Percentiles rank a stretch among this genome's conserved stretches.
These are phyloP conservation scores for Elsinoe batatas DNA, from an alignment of 2,329 filamentous ascomycete species.

Conservation along the genomic window DNA sequence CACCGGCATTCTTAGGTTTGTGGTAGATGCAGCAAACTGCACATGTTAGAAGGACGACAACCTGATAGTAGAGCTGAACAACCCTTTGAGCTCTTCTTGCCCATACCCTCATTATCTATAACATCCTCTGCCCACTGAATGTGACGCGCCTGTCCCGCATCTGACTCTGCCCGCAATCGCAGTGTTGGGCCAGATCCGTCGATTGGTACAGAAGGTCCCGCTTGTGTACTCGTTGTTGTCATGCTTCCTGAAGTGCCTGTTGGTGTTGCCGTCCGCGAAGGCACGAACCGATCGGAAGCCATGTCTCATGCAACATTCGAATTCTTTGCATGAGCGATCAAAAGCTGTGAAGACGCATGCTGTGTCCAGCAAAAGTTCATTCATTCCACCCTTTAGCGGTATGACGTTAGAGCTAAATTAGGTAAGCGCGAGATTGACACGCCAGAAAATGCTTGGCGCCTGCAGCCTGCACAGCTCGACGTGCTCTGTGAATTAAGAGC, in stretches of 20 bases:
- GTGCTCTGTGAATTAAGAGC: conserved; percentile 6
- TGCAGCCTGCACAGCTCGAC: conserved; percentile 7
- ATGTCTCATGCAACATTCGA: background rate
- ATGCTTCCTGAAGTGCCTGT: conserved; percentile 23
- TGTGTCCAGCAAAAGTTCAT: background rate
- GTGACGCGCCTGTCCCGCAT: conserved; percentile 41
- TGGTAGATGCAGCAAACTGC: conserved; percentile 99
- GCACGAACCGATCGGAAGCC: conserved; percentile 6
- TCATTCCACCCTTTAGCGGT: background rate
- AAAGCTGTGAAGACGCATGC: background rate
- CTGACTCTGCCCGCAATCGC: conserved; percentile 32
- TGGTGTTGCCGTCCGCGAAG: conserved; percentile 19
- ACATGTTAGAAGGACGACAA: background rate
- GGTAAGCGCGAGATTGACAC: conserved; percentile 12
- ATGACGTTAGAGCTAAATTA: conserved; percentile 7
- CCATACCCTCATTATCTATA: conserved; percentile 89
- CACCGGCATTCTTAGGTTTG: conserved; percentile 67
- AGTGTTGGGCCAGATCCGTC: conserved; percentile 22
- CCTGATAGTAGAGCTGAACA: conserved; percentile 13
- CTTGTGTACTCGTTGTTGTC: conserved; percentile 23
- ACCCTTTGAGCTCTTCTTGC: conserved; percentile 93
- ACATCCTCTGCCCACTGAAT: conserved; percentile 93
- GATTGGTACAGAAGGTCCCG: conserved; percentile 17
- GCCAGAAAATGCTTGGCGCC: conserved; percentile 10
- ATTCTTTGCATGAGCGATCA: background rate